phyloP scores from a whole-genome alignment of 1,139 yeast species.

The Meyerozyma smithsonii region DNA sequence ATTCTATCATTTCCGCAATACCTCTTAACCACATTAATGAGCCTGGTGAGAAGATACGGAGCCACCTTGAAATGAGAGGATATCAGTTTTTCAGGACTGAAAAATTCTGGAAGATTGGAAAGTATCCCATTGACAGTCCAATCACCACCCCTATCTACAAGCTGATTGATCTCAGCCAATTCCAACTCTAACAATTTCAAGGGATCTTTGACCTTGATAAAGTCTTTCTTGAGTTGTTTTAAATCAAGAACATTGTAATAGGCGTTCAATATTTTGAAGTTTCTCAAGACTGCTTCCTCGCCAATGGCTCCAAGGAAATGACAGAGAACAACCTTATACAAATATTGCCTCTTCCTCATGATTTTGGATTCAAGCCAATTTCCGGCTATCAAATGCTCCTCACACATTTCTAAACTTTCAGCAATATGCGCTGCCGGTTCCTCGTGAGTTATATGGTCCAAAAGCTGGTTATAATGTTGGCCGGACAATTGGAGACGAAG shows the following conservation, averaged over 20 bases:
- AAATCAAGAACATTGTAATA: slow-evolving; percentile 22
- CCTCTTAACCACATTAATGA: slow-evolving; percentile 16
- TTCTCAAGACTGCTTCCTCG: slow-evolving; percentile 10
- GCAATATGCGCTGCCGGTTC: slow-evolving; percentile 11
- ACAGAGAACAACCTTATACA: slow-evolving; percentile 23
- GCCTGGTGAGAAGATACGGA: slow-evolving; percentile 12
- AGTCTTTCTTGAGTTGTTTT: slow-evolving; percentile 7
- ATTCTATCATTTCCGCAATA: slow-evolving; percentile 15
- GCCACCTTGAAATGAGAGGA: slow-evolving; percentile 18
- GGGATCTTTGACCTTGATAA: slow-evolving; percentile 8
- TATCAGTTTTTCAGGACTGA: slow-evolving; percentile 22
- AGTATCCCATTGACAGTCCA: slow-evolving; percentile 11
- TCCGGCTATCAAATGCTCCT: slow-evolving; percentile 26
- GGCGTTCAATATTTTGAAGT: slow-evolving; percentile 22
- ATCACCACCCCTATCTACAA: neutral
- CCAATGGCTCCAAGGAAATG: slow-evolving; percentile 14
- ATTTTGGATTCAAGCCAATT: slow-evolving; percentile 26
- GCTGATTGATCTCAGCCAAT: neutral
- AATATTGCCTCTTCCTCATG: slow-evolving; percentile 17
- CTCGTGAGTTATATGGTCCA: slow-evolving; percentile 12
- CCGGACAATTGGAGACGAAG: slow-evolving; percentile 12
- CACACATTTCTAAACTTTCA: slow-evolving; percentile 22
- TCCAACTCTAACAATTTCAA: neutral
- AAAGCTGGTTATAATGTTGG: slow-evolving; percentile 14
- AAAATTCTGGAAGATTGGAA: slow-evolving; percentile 19